Base-by-base conservation (phyloP, 2,329 filamentous ascomycete species). In the Hortaea sp. region DNA sequence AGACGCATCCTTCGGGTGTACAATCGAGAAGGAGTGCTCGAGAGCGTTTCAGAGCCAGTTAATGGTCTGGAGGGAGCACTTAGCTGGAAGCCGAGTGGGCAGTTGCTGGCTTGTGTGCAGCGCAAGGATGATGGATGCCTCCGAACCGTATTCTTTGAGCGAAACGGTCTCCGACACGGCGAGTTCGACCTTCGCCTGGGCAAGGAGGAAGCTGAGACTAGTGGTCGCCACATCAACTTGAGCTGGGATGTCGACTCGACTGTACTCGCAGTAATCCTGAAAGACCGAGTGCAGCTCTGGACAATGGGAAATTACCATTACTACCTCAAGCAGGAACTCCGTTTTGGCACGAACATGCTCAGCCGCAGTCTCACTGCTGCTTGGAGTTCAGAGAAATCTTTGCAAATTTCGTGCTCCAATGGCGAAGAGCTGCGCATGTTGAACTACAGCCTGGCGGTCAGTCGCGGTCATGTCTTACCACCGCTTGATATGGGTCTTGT, bases 281-380 rank as follows among this genome's bases (percentile, higher is more conserved):
- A 72, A 30, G 78, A 88, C 53, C 76, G 79, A 46, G 70, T 92
- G n/a, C 92, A 98, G 61, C 71, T 98, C 1, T 98, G 92, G 92
- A 95, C 88, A 0, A 95, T 84, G 76, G 85, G 88, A 13, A 98
- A 98, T 64, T 98, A 98, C 57, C 87, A 97, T 63, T 98, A 92
- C 78, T 97, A 97, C 64, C 73, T 98, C 11, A 98, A 98, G 69
- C 88, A 95, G 63, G 88, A 95, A 62, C 73, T 95, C 20, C 67
- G 58, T 56, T 9, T 57, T 13, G 28, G 34, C 7, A 38, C 5
- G 42, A 43, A 43, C 45, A 12, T 28, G 47, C 13, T 9, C n/a
- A 10, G 11, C n/a, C n/a, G 20, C n/a, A 34, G 5, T 46, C 35
- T 11, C 10, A 56, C 48, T 29, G 40, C 6, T 3, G 37, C 11